Evolutionary conservation across 768 basidiomycete genomes (phyloP).

Genomic region (Tricholoma matsutake): DNA sequence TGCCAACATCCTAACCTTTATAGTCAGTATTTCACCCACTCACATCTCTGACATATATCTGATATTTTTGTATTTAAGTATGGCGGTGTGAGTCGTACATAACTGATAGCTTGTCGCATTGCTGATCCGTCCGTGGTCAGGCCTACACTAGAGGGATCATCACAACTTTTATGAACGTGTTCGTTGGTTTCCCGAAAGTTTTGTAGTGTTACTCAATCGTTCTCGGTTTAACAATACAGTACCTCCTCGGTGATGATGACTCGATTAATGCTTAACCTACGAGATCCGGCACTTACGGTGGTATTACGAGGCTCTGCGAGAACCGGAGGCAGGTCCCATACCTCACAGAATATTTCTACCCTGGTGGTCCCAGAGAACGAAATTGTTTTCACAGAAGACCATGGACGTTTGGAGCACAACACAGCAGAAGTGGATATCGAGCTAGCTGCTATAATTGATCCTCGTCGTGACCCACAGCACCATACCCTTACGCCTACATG

Average conservation of each 20-base stretch:
- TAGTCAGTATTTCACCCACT: neutral
- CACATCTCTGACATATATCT: neutral
- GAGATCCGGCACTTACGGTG: neutral
- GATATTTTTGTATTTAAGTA: neutral
- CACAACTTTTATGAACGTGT: slow-evolving; percentile 5
- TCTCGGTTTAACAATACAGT: neutral
- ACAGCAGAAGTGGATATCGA: neutral
- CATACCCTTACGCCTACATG: too few species aligned
- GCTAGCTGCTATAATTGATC: neutral
- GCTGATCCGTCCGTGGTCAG: neutral
- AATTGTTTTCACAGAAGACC: neutral
- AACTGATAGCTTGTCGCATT: neutral
- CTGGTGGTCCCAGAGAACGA: neutral
- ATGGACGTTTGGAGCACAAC: neutral
- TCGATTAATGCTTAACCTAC: slow-evolving; percentile 6
- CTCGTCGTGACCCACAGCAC: neutral
- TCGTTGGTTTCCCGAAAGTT: neutral
- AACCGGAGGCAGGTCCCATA: neutral
- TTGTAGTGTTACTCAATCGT: neutral
- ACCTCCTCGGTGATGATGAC: slow-evolving; percentile 4
- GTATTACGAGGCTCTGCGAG: neutral
- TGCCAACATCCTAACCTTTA: slow-evolving; percentile 1
- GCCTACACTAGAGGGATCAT: neutral
- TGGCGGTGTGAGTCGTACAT: neutral
- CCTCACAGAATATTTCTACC: neutral